A percentile compares a stretch with the other conserved stretches of the same genome.
Conservation (phyloP, 2,329 filamentous ascomycete genomes). For the Fusarium nisikadoi region DNA sequence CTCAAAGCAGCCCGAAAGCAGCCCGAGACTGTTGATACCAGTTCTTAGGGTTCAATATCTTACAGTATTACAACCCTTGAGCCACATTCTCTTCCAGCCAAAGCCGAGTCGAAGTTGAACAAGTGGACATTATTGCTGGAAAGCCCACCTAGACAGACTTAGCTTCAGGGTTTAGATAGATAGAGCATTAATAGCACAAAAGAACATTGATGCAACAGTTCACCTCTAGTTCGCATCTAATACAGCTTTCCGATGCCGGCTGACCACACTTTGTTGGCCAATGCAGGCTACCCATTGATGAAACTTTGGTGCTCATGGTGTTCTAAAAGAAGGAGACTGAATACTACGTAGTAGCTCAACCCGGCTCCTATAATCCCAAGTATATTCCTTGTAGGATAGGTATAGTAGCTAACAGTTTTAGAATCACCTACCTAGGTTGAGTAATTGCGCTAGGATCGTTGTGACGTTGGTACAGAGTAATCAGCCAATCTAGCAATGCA, state of each 20-base stretch:
- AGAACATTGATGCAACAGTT: conserved; percentile 4
- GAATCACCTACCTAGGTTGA: neutral
- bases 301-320: neutral
- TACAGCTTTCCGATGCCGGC: no score
- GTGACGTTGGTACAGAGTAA: neutral
- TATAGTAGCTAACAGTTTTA: neutral
- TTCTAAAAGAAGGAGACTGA: neutral
- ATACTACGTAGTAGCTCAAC: neutral
- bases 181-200: conserved; percentile 15
- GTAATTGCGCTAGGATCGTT: neutral
- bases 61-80: neutral
- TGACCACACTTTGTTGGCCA: neutral
- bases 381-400: neutral
- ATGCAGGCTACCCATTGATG: neutral
- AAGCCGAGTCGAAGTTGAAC: neutral
- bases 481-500: neutral
- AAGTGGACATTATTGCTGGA: conserved; percentile 1
- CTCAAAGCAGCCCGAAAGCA: neutral
- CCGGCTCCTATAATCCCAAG: neutral
- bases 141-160: neutral
- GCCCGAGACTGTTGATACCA: neutral
- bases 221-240: neutral
- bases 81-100: neutral
- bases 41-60: neutral
- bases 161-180: conserved; percentile 6